Conservation (phyloP, 345 rosid genomes). For the Populus davidiana region DNA sequence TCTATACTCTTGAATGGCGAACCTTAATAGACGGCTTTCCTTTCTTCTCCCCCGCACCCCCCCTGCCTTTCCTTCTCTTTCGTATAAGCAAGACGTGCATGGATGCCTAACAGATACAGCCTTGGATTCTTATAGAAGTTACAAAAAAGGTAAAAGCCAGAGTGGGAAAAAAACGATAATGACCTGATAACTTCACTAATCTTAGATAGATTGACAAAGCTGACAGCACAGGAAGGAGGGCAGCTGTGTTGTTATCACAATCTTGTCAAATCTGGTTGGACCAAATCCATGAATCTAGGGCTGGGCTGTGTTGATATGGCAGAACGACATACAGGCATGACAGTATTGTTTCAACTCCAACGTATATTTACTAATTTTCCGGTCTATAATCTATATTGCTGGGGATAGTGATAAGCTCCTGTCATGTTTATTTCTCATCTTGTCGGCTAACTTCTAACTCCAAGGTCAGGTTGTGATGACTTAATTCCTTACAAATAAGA, state of each 20-base stretch:
- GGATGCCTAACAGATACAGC: neutral
- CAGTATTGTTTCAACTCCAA: too few species aligned
- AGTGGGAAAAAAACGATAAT: constrained; percentile 24
- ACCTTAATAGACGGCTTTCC: neutral
- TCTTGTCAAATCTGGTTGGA: constrained; percentile 21
- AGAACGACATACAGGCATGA: too few species aligned
- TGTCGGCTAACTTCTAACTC: too few species aligned
- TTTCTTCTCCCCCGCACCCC: neutral
- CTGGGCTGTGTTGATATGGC: neutral
- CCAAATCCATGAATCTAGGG: neutral
- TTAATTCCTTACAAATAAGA: too few species aligned
- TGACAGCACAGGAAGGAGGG: neutral
- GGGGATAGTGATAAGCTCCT: too few species aligned
- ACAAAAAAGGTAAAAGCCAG: neutral
- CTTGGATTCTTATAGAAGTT: neutral
- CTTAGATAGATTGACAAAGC: constrained; percentile 30
- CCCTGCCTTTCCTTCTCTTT: neutral
- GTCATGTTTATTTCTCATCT: too few species aligned
- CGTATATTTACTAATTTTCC: too few species aligned
- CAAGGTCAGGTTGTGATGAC: too few species aligned
- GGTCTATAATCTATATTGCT: too few species aligned
- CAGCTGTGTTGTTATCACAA: neutral
- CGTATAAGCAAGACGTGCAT: neutral
- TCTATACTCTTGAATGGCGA: constrained; percentile 2
- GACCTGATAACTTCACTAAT: constrained; percentile 30